Conservation (phyloP, 2,329 filamentous ascomycete genomes). For the Aspergillus terreus region DNA sequence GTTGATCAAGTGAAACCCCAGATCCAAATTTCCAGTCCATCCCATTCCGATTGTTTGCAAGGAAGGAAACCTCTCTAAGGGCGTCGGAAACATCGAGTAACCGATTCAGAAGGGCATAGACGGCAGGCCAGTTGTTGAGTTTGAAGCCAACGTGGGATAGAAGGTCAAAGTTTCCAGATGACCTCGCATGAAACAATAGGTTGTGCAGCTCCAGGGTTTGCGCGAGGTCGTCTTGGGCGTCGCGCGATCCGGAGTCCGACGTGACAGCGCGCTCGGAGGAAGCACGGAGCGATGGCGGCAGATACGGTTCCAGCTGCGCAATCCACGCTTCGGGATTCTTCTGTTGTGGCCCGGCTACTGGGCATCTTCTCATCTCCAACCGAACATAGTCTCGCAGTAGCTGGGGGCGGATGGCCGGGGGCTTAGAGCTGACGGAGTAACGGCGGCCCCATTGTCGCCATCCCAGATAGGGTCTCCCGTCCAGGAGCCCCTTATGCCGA, state of each 20-base stretch:
- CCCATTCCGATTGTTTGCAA: slow-evolving; percentile 22
- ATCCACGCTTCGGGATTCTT: slow-evolving; percentile 33
- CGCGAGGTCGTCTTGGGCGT: slow-evolving; percentile 16
- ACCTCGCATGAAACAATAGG: slow-evolving; percentile 29
- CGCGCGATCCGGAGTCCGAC: not conserved
- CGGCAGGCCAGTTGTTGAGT: slow-evolving; percentile 38
- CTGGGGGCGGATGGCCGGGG: slow-evolving; percentile 15
- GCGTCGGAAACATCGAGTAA: slow-evolving; percentile 37
- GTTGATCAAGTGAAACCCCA: slow-evolving; percentile 26
- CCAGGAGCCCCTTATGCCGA: slow-evolving; percentile 5
- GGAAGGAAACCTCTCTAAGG: slow-evolving; percentile 14
- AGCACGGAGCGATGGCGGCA: slow-evolving; percentile 25
- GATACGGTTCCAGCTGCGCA: slow-evolving; percentile 29
- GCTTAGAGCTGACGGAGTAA: slow-evolving; percentile 12
- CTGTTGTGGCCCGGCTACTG: slow-evolving; percentile 16
- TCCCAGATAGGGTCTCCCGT: slow-evolving; percentile 7
- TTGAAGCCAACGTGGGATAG: slow-evolving; percentile 38
- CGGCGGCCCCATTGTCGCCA: slow-evolving; percentile 20
- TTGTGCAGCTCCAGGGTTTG: slow-evolving; percentile 28
- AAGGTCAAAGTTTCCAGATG: slow-evolving; percentile 29
- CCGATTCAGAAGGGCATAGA: slow-evolving; percentile 34
- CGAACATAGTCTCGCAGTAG: slow-evolving; percentile 15
- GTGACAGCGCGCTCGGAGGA: slow-evolving; percentile 6
- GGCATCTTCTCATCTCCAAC: slow-evolving; percentile 11
- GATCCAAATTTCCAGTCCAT: slow-evolving; percentile 22